Evolutionary conservation across 139 green algal species (phyloP), one percentile per base, ranked within the genome.

Genomic region (Tetradesmus obliquus): DNA sequence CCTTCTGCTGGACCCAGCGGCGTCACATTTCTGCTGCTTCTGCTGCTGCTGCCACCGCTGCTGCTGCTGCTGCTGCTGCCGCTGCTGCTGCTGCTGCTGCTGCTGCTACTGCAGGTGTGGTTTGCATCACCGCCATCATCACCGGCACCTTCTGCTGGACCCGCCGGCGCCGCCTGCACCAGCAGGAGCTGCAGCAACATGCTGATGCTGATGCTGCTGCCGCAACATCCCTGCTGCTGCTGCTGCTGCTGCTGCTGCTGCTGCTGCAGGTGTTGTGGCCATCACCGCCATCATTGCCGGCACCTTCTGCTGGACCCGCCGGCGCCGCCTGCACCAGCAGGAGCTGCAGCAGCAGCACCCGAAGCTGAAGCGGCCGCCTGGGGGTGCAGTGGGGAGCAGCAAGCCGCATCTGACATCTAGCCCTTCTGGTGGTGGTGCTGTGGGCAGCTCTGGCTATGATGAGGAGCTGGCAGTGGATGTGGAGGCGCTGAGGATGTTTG

Each of bases 401-500:
- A 76, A 76, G 17, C 32, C 32, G 15, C 66, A 66, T 2, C 5
- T 19, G 76, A 0, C 6, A 0, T 51, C 76, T 17, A 19, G 20
- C 22, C n/a, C 24, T 3, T 53, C n/a, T n/a, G n/a, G n/a, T 82
- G 74, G 8, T 55, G n/a, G 24, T n/a, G n/a, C n/a, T 55, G n/a
- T 51, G 55, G 55, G 12, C 2, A 45, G 22, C 55, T 87, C 22
- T 76, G 55, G 55, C 3, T 53, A 55, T 17, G 22, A n/a, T 20
- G 12, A 45, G 15, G 55, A 74, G 66, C 66, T 72, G n/a, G 82
- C 8, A 24, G n/a, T 88, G n/a, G 58, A 88, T 24, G 60, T 88
- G 24, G 84, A 88, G 17, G 84, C 84, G 2, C 84, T 88, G 22
- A 8, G 84, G 10, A 88, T 88, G 84, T 80, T 60, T 60, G 84